Evolutionary conservation across 2,329 filamentous ascomycete species (phyloP), one percentile per base, ranked within the genome.

Genomic region (Fusarium oligoseptatum): DNA sequence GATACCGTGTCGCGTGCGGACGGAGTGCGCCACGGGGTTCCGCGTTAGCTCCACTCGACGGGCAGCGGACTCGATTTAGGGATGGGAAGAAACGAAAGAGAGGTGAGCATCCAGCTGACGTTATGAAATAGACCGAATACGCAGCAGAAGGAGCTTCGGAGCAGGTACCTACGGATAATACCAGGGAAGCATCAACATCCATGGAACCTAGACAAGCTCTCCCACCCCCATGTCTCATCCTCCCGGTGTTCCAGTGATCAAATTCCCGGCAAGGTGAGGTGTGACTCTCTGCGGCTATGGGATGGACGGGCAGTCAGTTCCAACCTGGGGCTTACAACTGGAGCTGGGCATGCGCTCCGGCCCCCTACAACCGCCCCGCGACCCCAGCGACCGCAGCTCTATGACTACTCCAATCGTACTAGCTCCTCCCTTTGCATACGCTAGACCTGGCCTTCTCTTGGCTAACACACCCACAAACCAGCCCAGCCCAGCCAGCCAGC

Each of bases 371-470:
- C 61, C 48, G 48, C 48, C 48, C 61, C 61, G 61, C 61, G 52
- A 56, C 48, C 29, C n/a, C 48, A 52, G 60, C 22, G 45, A 55
- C 60, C 43, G 43, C 24, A 39, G 45, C 29, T 73, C 56, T 39
- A 61, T 66, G 63, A 74, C 58, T 61, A 12, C 65, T 60, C 50
- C 57, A 74, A 70, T 14, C 15, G 72, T 73, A 55, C 61, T 74
- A 74, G 72, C 60, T 62, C 72, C 72, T 69, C 72, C 72, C 63
- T 63, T 74, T 70, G 68, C 61, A 70, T 75, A 66, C 72, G 37
- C 72, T 75, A 75, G 72, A 69, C 72, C 68, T 72, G 68, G 71
- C 64, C 68, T 72, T 68, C 64, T 68, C 72, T 69, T 72, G 68
- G 65, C 61, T 29, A 64, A 56, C 61, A 56, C 24, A 50, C 61